phyloP scores from a whole-genome alignment of 1,139 yeast species.

The Blastobotrys serpentis region DNA sequence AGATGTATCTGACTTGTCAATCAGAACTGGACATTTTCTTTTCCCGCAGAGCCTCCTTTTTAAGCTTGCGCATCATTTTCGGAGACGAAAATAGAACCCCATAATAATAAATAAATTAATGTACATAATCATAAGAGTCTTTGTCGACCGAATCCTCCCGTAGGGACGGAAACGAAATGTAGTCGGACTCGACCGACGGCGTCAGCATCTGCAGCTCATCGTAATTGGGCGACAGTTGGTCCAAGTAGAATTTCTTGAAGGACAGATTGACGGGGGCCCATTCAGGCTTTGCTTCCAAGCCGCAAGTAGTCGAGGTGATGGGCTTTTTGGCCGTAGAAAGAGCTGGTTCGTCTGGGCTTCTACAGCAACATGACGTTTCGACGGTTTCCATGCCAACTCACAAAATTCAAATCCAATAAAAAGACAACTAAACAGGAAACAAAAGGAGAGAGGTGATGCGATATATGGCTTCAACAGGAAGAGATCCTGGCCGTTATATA shows the following conservation, averaged over 20 bases:
- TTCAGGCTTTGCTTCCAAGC: conserved; percentile 27
- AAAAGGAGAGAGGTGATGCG: no score
- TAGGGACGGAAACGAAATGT: conserved; percentile 25
- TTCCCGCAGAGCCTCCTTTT: no score
- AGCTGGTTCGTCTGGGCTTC: no score
- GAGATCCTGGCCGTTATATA: no score
- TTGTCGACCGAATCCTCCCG: conserved; percentile 19
- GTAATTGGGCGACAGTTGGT: conserved; percentile 16
- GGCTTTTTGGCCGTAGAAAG: no score
- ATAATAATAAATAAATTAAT: conserved; percentile 1
- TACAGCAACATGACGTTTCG: neutral
- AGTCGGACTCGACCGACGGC: conserved; percentile 9
- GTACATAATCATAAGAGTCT: conserved; percentile 8
- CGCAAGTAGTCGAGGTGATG: neutral
- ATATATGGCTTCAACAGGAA: no score
- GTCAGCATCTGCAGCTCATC: conserved; percentile 13
- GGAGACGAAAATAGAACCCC: no score
- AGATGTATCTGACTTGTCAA: no score
- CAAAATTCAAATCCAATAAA: no score
- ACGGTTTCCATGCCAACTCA: neutral
- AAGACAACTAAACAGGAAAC: no score
- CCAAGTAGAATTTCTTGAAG: conserved; percentile 25
- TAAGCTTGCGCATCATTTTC: no score
- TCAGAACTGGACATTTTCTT: no score
- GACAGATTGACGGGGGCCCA: conserved; percentile 30